Percentiles rank a stretch among this genome's conserved stretches.
Conservation (phyloP, 2,329 filamentous ascomycete genomes). For the Tympanopsis confertula region DNA sequence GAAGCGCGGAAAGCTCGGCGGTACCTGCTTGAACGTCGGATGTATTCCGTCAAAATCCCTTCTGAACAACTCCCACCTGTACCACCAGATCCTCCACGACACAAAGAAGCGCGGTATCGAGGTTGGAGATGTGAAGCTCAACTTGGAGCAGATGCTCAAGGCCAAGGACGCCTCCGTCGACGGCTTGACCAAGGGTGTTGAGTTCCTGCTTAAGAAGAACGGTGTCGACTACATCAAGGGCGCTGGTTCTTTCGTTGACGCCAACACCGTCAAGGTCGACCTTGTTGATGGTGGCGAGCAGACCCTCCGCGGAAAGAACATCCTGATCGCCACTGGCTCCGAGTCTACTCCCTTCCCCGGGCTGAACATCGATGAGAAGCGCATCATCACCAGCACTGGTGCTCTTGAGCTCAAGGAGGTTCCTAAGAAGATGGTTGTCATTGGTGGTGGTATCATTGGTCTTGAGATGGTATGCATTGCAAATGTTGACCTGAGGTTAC, state of each 20-base stretch:
- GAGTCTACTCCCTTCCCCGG: slow-evolving; percentile 95
- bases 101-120: slow-evolving; percentile 95
- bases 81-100: slow-evolving; percentile 94
- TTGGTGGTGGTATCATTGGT: slow-evolving; percentile 96
- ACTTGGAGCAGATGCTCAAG: slow-evolving; percentile 93
- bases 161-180: slow-evolving; percentile 87
- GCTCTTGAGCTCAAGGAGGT: slow-evolving; percentile 82
- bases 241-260: slow-evolving; percentile 72
- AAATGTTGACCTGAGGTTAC: slow-evolving; percentile 1
- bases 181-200: slow-evolving; percentile 88
- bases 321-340: slow-evolving; percentile 90
- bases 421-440: slow-evolving; percentile 92
- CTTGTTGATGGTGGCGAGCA: slow-evolving; percentile 87
- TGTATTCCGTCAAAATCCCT: slow-evolving; percentile 99
- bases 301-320: slow-evolving; percentile 83
- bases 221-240: slow-evolving; percentile 97
- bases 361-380: slow-evolving; percentile 92
- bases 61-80: slow-evolving; percentile 97
- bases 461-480: slow-evolving; percentile 67
- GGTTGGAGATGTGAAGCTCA: slow-evolving; percentile 92
- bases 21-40: slow-evolving; percentile 96
- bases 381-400: slow-evolving; percentile 90
- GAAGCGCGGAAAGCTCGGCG: slow-evolving; percentile 88
- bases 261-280: slow-evolving; percentile 84
- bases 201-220: slow-evolving; percentile 99